A percentile compares a stretch with the other conserved stretches of the same genome.
phyloP scores from a whole-genome alignment of 2,329 filamentous ascomycete genomes.

The Helminthosporium solani region DNA sequence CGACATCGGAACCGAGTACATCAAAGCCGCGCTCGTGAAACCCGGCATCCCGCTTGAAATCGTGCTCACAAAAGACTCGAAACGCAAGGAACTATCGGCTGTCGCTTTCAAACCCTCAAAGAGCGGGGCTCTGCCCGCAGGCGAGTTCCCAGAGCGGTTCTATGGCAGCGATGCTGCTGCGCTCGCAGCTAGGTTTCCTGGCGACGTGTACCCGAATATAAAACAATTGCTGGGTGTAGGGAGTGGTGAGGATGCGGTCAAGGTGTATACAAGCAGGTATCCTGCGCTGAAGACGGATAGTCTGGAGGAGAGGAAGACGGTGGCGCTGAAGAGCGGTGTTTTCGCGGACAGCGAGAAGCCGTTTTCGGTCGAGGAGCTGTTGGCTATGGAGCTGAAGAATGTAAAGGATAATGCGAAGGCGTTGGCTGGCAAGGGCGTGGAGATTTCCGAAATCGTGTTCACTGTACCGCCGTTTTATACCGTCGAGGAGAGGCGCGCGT shows the following conservation, averaged over 20 bases:
- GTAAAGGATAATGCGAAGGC: conserved; percentile 84
- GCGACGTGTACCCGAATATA: conserved; percentile 91
- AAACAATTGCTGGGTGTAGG: conserved; percentile 84
- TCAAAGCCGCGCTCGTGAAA: conserved; percentile 95
- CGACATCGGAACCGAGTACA: conserved; percentile 93
- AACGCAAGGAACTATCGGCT: conserved; percentile 89
- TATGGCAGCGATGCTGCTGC: conserved; percentile 93
- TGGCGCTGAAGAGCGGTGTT: conserved; percentile 77
- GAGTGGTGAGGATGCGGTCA: conserved; percentile 57
- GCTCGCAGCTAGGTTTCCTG: conserved; percentile 81
- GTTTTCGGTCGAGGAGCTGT: conserved; percentile 82
- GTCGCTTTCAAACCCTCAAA: conserved; percentile 90
- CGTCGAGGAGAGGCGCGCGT: conserved; percentile 81
- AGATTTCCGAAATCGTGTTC: conserved; percentile 79
- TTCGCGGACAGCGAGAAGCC: conserved; percentile 65
- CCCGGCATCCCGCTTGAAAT: conserved; percentile 97
- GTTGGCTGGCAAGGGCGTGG: conserved; percentile 72
- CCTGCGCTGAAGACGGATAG: conserved; percentile 72
- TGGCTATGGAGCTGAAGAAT: conserved; percentile 95
- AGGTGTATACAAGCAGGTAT: conserved; percentile 72
- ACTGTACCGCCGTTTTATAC: conserved; percentile 91
- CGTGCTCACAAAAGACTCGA: conserved; percentile 94
- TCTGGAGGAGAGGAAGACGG: conserved; percentile 60
- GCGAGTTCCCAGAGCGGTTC: conserved; percentile 75
- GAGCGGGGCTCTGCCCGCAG: conserved; percentile 57